A percentile compares a stretch with the other conserved stretches of the same genome.
Evolutionary conservation across 768 basidiomycete genomes (phyloP).

Genomic region (Suillus variegatus): DNA sequence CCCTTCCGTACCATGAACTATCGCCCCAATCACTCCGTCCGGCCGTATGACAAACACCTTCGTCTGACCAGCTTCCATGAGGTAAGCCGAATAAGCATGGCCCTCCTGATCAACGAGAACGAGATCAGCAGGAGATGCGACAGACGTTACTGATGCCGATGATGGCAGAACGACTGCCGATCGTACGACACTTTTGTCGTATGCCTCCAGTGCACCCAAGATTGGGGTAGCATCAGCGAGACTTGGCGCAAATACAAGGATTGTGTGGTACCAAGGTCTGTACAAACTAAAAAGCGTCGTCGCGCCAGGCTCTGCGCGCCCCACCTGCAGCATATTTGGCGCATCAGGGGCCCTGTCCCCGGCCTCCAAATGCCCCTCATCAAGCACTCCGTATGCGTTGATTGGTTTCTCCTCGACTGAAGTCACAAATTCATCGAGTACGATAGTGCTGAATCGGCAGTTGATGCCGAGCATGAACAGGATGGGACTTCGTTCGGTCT

Average conservation of each 20-base stretch:
- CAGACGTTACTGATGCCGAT: not conserved
- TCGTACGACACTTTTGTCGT: not conserved
- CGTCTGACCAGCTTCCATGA: constrained; percentile 28
- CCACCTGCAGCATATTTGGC: constrained; percentile 26
- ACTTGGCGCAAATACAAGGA: constrained; percentile 29
- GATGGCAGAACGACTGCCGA: constrained; percentile 3
- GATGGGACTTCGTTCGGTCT: not conserved
- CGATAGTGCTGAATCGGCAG: constrained; percentile 26
- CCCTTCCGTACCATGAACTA: constrained; percentile 22
- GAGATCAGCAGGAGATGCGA: constrained; percentile 21
- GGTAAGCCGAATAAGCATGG: constrained; percentile 39
- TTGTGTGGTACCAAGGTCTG: constrained; percentile 27
- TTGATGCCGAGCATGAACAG: constrained; percentile 26
- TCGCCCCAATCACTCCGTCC: constrained; percentile 44
- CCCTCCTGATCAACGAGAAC: constrained; percentile 36
- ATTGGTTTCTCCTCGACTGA: constrained; percentile 6
- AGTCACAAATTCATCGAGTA: constrained; percentile 21
- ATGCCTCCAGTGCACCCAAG: not conserved
- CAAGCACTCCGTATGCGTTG: constrained; percentile 6
- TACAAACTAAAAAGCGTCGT: constrained; percentile 32
- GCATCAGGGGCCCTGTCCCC: constrained; percentile 52
- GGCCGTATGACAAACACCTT: constrained; percentile 40
- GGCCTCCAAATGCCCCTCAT: constrained; percentile 31
- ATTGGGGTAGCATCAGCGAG: constrained; percentile 7
- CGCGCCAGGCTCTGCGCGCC: not conserved